Evolutionary conservation across 2,329 filamentous ascomycete genomes (phyloP).

Genomic region (Penicillium sp.): DNA sequence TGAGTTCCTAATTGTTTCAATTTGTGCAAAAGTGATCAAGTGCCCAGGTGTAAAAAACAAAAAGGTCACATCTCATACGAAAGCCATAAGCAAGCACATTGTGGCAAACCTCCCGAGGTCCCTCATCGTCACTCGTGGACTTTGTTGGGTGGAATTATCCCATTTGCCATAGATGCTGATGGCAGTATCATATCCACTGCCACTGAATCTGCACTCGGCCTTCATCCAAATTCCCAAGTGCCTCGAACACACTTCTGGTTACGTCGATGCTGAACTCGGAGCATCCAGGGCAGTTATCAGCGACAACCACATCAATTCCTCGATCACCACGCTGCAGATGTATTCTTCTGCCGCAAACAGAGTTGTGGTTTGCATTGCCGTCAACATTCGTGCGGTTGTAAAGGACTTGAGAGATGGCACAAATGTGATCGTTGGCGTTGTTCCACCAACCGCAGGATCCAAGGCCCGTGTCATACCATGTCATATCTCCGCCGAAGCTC

Average conservation of each 20-base stretch:
- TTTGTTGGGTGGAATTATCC: too few species aligned
- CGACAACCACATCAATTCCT: conserved; percentile 65
- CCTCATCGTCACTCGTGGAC: too few species aligned
- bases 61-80: too few species aligned
- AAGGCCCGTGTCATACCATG: conserved; percentile 67
- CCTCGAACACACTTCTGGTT: conserved; percentile 50
- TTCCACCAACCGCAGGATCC: conserved; percentile 69
- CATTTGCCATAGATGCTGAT: not conserved
- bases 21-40: not conserved
- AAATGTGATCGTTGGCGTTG: conserved; percentile 59
- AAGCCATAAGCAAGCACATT: too few species aligned
- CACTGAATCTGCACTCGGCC: conserved; percentile 54
- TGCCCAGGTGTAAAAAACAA: too few species aligned
- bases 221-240: conserved; percentile 48
- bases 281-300: conserved; percentile 65
- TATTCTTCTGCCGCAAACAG: conserved; percentile 68
- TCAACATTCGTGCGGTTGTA: conserved; percentile 62
- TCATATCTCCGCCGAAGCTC: conserved; percentile 60
- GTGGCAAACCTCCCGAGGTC: too few species aligned
- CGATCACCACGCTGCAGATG: conserved; percentile 58
- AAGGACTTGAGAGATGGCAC: conserved; percentile 66
- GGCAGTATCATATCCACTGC: conserved; percentile 43
- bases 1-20: not conserved
- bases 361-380: conserved; percentile 64
- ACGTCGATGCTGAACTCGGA: conserved; percentile 53